Evolutionary conservation across 257 asterid species (phyloP).

Genomic region (Linderniella brevidens): DNA sequence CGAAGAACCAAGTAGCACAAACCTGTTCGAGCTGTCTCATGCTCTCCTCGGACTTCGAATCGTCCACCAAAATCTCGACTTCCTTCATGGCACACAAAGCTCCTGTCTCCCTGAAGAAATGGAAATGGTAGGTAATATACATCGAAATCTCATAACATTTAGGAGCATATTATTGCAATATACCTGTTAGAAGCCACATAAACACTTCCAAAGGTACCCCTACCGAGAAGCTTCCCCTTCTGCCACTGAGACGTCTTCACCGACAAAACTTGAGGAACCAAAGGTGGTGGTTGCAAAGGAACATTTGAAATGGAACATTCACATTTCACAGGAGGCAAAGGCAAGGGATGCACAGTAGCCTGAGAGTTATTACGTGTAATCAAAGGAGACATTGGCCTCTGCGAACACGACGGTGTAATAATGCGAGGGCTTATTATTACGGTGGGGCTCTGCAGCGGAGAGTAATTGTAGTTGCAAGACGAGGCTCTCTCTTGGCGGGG

Average conservation of each 20-base stretch:
- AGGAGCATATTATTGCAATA: background rate
- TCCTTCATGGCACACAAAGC: slow-evolving; percentile 90
- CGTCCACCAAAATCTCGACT: slow-evolving; percentile 65
- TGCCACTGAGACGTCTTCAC: slow-evolving; percentile 35
- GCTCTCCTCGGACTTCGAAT: slow-evolving; percentile 59
- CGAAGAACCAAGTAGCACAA: background rate
- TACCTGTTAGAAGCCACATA: slow-evolving; percentile 82
- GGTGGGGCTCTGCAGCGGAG: too few relatives aligned
- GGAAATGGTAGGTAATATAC: too few relatives aligned
- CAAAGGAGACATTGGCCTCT: slow-evolving; percentile 11
- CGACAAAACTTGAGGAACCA: slow-evolving; percentile 11
- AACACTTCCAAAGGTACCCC: slow-evolving; percentile 81
- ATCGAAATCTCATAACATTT: background rate
- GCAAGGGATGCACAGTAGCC: slow-evolving; percentile 47
- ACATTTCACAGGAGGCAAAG: slow-evolving; percentile 37
- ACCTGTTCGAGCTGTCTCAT: slow-evolving; percentile 75
- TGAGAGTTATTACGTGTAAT: slow-evolving; percentile 16
- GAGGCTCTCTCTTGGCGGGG: too few relatives aligned
- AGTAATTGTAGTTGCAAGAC: too few relatives aligned
- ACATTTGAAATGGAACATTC: background rate
- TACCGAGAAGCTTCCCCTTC: slow-evolving; percentile 74
- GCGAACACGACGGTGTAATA: slow-evolving; percentile 19
- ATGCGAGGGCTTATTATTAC: too few relatives aligned
- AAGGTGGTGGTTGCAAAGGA: slow-evolving; percentile 11
- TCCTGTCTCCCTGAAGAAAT: slow-evolving; percentile 52